A percentile compares a stretch with the other conserved stretches of the same genome.
Evolutionary conservation across 768 basidiomycete genomes (phyloP).

Genomic region (Dioszegia aurantiaca): DNA sequence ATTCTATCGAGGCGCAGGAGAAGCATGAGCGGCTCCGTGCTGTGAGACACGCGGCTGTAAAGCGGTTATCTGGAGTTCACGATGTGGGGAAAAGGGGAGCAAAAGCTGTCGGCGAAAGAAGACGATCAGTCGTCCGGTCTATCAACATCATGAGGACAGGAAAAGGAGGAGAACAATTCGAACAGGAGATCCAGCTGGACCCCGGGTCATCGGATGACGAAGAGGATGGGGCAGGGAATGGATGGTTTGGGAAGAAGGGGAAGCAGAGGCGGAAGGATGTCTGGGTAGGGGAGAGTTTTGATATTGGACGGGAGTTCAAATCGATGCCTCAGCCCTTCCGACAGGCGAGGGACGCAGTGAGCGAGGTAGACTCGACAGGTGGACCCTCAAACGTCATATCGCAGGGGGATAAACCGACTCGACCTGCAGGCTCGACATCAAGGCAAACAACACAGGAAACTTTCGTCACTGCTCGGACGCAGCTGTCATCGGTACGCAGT

Average conservation of each 20-base stretch:
- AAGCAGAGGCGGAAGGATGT: constrained; percentile 39
- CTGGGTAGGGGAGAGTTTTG: constrained; percentile 47
- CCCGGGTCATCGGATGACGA: constrained; percentile 9
- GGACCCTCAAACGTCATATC: constrained; percentile 8
- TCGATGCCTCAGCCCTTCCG: background rate
- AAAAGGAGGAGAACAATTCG: constrained; percentile 15
- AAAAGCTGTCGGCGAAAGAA: constrained; percentile 1
- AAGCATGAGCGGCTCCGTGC: constrained; percentile 22
- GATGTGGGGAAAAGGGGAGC: background rate
- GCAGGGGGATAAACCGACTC: background rate
- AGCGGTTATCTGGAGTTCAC: constrained; percentile 4
- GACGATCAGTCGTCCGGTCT: constrained; percentile 1
- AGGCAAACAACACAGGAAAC: constrained; percentile 38
- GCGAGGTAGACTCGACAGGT: background rate
- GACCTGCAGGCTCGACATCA: constrained; percentile 21
- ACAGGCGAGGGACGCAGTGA: background rate
- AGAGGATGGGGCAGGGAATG: background rate
- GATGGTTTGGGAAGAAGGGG: constrained; percentile 16
- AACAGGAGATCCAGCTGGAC: constrained; percentile 20
- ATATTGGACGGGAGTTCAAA: constrained; percentile 42
- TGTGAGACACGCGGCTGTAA: constrained; percentile 8
- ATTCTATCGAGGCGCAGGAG: constrained; percentile 33
- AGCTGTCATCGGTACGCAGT: background rate
- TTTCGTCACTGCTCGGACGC: constrained; percentile 43
- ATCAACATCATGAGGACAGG: constrained; percentile 16